phyloP scores from a whole-genome alignment of 1,139 yeast species.

The Geotrichum cucujoidarum region DNA sequence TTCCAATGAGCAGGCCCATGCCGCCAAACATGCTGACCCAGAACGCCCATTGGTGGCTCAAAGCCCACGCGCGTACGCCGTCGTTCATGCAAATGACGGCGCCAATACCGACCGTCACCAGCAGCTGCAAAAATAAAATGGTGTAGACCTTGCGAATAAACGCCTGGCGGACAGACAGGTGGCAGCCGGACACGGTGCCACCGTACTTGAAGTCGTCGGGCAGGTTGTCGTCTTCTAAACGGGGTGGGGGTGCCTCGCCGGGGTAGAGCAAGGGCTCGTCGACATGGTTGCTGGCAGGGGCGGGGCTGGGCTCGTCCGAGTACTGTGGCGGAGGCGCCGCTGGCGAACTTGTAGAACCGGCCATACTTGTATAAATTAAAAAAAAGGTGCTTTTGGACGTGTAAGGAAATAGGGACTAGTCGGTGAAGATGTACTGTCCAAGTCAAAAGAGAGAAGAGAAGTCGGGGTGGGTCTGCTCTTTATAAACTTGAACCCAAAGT shows the following conservation, averaged over 20 bases:
- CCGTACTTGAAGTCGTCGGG: slow-evolving; percentile 81
- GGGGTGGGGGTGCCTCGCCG: slow-evolving; percentile 9
- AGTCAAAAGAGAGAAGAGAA: no score
- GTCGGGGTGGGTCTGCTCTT: no score
- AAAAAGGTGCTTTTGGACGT: not conserved
- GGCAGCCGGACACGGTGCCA: slow-evolving; percentile 73
- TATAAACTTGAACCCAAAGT: no score
- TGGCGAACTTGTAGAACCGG: not conserved
- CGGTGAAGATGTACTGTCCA: no score
- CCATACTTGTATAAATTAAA: no score
- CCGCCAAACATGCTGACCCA: slow-evolving; percentile 55
- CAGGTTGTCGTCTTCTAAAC: slow-evolving; percentile 30
- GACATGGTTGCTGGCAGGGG: slow-evolving; percentile 12
- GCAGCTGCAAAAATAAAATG: slow-evolving; percentile 59
- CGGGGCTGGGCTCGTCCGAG: slow-evolving; percentile 6
- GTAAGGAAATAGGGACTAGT: no score
- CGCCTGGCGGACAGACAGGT: slow-evolving; percentile 65
- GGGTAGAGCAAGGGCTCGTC: slow-evolving; percentile 20
- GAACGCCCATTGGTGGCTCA: slow-evolving; percentile 57
- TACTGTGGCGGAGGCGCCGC: slow-evolving; percentile 20
- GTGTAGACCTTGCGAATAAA: slow-evolving; percentile 78
- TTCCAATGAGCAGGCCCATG: slow-evolving; percentile 57
- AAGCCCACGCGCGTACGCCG: slow-evolving; percentile 52
- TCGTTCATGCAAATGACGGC: slow-evolving; percentile 48
- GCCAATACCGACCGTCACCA: slow-evolving; percentile 59